A percentile compares a stretch with the other conserved stretches of the same genome.
phyloP scores from a whole-genome alignment of 148 eudicot species.

The Fagopyrum homotropicum region DNA sequence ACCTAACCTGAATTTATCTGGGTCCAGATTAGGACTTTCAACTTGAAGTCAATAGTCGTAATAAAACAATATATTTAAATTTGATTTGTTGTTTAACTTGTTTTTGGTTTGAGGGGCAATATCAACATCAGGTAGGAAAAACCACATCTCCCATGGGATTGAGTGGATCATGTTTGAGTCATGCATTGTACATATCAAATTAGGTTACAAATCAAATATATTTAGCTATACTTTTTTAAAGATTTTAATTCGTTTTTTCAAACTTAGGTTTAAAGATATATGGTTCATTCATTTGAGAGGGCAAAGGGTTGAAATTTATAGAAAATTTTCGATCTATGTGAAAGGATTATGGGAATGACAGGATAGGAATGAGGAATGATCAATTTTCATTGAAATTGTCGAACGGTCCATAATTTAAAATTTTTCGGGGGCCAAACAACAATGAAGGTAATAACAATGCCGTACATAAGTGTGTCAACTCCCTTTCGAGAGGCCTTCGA shows the following conservation, averaged over 20 bases:
- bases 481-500: too few species aligned
- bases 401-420: too few species aligned
- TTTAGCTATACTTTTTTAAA: neutral
- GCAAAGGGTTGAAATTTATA: too few species aligned
- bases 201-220: neutral
- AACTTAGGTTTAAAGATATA: too few species aligned
- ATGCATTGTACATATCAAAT: neutral
- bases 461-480: too few species aligned
- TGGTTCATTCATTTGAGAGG: too few species aligned
- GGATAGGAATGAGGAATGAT: too few species aligned
- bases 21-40: neutral
- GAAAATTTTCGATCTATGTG: too few species aligned
- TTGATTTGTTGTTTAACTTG: neutral
- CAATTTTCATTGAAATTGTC: too few species aligned
- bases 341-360: too few species aligned
- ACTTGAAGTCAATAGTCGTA: neutral
- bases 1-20: neutral
- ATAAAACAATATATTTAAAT: neutral
- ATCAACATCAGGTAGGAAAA: neutral
- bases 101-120: neutral
- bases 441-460: too few species aligned
- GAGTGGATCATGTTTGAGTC: neutral
- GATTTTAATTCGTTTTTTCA: neutral
- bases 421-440: too few species aligned
- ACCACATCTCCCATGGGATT: neutral